phyloP scores from a whole-genome alignment of 2,329 filamentous ascomycete genomes.

The Cladophialophora psammophila region DNA sequence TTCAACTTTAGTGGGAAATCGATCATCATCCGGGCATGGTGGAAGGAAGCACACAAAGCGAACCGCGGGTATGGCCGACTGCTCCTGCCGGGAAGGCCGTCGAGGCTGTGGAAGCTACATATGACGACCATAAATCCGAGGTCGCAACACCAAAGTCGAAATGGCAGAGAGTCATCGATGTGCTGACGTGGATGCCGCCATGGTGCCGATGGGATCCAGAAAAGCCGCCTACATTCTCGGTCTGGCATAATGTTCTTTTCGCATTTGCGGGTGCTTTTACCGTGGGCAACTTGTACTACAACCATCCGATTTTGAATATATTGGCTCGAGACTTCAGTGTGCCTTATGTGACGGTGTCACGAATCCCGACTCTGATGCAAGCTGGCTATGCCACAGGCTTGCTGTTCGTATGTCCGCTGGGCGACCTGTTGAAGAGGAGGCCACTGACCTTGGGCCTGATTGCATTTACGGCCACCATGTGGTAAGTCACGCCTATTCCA shows the following conservation, averaged over 20 bases:
- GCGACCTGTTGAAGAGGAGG: constrained; percentile 71
- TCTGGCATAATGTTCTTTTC: constrained; percentile 67
- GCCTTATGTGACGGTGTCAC: constrained; percentile 69
- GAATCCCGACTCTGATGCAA: constrained; percentile 78
- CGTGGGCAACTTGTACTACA: constrained; percentile 75
- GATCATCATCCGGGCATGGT: constrained; percentile 24
- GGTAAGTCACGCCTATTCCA: constrained; percentile 53
- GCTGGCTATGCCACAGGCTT: constrained; percentile 79
- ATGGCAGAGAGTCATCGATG: constrained; percentile 21
- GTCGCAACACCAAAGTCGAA: background rate
- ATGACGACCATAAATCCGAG: constrained; percentile 24
- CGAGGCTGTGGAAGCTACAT: constrained; percentile 13
- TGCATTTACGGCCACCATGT: constrained; percentile 71
- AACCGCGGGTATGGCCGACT: constrained; percentile 19
- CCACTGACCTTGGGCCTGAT: constrained; percentile 71
- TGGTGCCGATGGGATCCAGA: constrained; percentile 72
- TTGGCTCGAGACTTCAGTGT: constrained; percentile 75
- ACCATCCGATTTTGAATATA: constrained; percentile 77
- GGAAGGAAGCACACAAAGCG: constrained; percentile 17
- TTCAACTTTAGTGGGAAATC: background rate
- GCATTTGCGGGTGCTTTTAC: constrained; percentile 64
- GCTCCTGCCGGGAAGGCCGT: constrained; percentile 10
- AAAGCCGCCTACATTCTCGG: constrained; percentile 71
- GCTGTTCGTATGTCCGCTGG: constrained; percentile 76
- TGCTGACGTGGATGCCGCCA: constrained; percentile 63